Percentiles rank a stretch among this genome's conserved stretches.
Evolutionary conservation across 768 basidiomycete species (phyloP).

Genomic region (Kondoa malvinella): DNA sequence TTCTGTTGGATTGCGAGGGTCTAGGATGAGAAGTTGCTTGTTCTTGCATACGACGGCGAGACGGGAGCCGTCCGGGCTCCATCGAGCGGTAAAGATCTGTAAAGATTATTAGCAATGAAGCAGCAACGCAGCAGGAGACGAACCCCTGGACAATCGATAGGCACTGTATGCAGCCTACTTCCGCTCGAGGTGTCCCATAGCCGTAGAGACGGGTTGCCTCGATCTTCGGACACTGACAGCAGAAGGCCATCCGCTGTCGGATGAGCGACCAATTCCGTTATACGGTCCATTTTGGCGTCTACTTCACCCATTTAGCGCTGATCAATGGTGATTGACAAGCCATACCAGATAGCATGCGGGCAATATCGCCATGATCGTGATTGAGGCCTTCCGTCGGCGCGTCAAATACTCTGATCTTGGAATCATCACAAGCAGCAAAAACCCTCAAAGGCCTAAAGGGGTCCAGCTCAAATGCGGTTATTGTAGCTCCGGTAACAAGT

Average conservation of each 20-base stretch:
- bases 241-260: constrained; percentile 31
- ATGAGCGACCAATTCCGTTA: constrained; percentile 29
- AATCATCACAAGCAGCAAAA: constrained; percentile 31
- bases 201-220: constrained; percentile 25
- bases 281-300: constrained; percentile 30
- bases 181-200: constrained; percentile 28
- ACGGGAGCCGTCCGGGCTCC: constrained; percentile 26
- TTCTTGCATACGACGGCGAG: constrained; percentile 32
- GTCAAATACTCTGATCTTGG: constrained; percentile 29
- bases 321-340: not conserved
- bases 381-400: constrained; percentile 23
- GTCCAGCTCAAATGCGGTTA: constrained; percentile 31
- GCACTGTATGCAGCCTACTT: constrained; percentile 13
- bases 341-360: constrained; percentile 28
- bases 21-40: constrained; percentile 29
- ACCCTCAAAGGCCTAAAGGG: constrained; percentile 25
- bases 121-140: not conserved
- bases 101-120: not conserved
- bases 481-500: constrained; percentile 28
- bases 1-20: constrained; percentile 28
- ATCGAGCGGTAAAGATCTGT: constrained; percentile 29
- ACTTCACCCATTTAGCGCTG: not conserved
- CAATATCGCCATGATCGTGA: constrained; percentile 23
- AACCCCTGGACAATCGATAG: constrained; percentile 26
- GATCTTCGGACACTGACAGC: constrained; percentile 30